phyloP scores from a whole-genome alignment of 768 basidiomycete species.

The Exidia glandulosa region DNA sequence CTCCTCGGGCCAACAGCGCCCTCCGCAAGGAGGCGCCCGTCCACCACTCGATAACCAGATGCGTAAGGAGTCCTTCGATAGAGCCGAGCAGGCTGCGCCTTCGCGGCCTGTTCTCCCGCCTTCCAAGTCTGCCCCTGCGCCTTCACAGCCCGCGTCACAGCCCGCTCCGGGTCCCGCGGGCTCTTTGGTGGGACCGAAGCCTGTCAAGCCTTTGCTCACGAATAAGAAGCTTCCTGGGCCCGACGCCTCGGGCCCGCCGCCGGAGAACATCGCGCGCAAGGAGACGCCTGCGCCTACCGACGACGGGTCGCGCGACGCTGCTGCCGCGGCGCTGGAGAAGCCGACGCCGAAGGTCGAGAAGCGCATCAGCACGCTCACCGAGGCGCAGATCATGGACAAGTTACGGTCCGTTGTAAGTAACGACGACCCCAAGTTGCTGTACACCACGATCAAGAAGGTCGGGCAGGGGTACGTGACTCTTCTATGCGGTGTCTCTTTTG shows the following conservation, averaged over 20 bases:
- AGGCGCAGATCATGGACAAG: constrained; percentile 98
- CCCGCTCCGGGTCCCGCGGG: constrained; percentile 38
- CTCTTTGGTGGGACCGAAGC: constrained; percentile 40
- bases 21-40: not conserved
- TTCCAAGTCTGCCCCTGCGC: constrained; percentile 34
- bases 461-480: constrained; percentile 76
- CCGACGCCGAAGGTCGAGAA: constrained; percentile 58
- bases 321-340: constrained; percentile 54
- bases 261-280: constrained; percentile 40
- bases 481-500: not conserved
- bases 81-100: constrained; percentile 22
- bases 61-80: constrained; percentile 11
- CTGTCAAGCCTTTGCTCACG: constrained; percentile 68
- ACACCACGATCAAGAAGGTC: constrained; percentile 97
- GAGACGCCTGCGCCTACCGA: constrained; percentile 36
- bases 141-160: constrained; percentile 30
- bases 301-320: constrained; percentile 45
- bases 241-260: constrained; percentile 14
- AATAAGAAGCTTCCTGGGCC: constrained; percentile 43
- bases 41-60: not conserved
- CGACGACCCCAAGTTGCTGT: constrained; percentile 80
- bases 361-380: constrained; percentile 91
- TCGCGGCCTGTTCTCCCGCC: constrained; percentile 20
- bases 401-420: constrained; percentile 75
- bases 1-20: not conserved